Evolutionary conservation across 306 rosid genomes (phyloP).

Genomic region (Quercus mongolica): DNA sequence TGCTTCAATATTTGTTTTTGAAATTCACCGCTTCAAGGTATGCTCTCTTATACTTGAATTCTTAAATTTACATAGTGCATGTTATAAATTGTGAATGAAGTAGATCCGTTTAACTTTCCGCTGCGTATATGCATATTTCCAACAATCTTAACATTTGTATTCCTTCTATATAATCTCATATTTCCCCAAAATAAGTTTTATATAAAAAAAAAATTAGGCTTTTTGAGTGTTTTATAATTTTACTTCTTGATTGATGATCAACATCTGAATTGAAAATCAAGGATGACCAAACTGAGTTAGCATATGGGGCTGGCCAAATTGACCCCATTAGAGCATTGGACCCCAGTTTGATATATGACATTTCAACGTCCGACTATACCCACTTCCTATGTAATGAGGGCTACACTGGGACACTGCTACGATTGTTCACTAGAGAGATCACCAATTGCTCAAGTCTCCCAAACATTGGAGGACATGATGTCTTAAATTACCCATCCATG

Average conservation of each 20-base stretch:
- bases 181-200: background rate
- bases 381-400: slow-evolving; percentile 57
- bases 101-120: too few species aligned
- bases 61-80: too few species aligned
- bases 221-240: background rate
- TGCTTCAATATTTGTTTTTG: too few species aligned
- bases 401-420: slow-evolving; percentile 37
- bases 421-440: background rate
- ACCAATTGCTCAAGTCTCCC: background rate
- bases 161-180: too few species aligned
- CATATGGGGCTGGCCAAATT: slow-evolving; percentile 70
- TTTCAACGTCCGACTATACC: slow-evolving; percentile 29
- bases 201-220: background rate
- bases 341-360: slow-evolving; percentile 64
- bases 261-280: slow-evolving; percentile 36
- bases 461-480: slow-evolving; percentile 29
- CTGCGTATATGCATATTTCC: too few species aligned
- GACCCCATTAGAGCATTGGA: slow-evolving; percentile 42
- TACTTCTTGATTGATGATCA: slow-evolving; percentile 34
- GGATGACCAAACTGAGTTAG: slow-evolving; percentile 30
- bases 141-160: too few species aligned
- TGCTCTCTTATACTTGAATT: too few species aligned
- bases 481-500: slow-evolving; percentile 79
- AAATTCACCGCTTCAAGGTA: too few species aligned
- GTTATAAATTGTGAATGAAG: too few species aligned